Conservation (phyloP, 2,329 filamentous ascomycete genomes). For the Rachicladosporium sp. region DNA sequence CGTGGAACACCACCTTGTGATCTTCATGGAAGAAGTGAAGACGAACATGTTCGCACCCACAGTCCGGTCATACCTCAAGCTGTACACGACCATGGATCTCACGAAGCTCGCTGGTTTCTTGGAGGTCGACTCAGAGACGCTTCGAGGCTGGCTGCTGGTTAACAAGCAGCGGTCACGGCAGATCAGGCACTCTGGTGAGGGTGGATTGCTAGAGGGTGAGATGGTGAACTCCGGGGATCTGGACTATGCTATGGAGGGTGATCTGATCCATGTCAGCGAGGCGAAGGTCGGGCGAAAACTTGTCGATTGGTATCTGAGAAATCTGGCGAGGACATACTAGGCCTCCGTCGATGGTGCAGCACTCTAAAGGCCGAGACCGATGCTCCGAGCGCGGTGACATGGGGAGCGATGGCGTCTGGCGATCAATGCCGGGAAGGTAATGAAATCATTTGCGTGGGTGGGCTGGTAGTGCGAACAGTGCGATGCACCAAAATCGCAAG, state of each 20-base stretch:
- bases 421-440: too few species aligned
- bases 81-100: constrained; percentile 99
- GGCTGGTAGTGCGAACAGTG: too few species aligned
- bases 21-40: constrained; percentile 99
- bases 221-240: constrained; percentile 87
- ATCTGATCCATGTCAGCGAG: constrained; percentile 96
- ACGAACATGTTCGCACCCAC: constrained; percentile 97
- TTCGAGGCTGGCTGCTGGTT: constrained; percentile 84
- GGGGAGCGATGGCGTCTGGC: too few species aligned
- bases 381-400: too few species aligned
- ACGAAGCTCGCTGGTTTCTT: constrained; percentile 97
- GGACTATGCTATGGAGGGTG: constrained; percentile 92
- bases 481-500: too few species aligned
- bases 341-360: too few species aligned
- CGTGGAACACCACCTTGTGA: constrained; percentile 86
- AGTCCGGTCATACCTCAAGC: constrained; percentile 94
- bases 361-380: too few species aligned
- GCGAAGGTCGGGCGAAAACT: constrained; percentile 95
- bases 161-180: constrained; percentile 99
- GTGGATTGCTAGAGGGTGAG: constrained; percentile 82
- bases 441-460: too few species aligned
- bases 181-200: constrained; percentile 73
- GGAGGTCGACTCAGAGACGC: constrained; percentile 90
- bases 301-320: constrained; percentile 98
- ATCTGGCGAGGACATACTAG: constrained; percentile 89